Base-by-base conservation (phyloP, 257 asterid genomes). In the Perilla frutescens region DNA sequence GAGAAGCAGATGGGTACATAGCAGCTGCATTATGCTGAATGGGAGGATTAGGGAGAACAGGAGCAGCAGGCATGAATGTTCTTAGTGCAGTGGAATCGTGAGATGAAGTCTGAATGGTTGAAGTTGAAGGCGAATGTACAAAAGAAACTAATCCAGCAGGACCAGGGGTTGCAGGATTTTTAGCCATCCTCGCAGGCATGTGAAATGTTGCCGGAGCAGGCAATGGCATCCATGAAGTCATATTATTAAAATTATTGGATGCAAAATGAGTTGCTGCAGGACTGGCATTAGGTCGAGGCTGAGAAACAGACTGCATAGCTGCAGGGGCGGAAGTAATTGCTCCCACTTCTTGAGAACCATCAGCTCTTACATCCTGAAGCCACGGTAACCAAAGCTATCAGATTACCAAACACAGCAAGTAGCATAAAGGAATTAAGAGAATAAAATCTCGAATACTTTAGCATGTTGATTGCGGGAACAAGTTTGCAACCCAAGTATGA, bases 61-160 rank as follows among this genome's bases (percentile, higher is more conserved):
- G 86, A 68, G 81, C 81, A 68, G 68, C 44, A 69, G 87, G 85
- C 77, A 74, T 73, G 55, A 76, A 73, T 58, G 87, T 75, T 76
- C 89, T 85, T 14, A 72, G 51, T 66, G 84, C 69, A 75, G 79
- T 59, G 62, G 89, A 79, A 75, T 84, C 88, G 20, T 79, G 81
- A 68, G 86, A 57, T 29, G 86, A 76, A 40, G 81, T 77, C 48
- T 79, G 77, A 10, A 67, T 63, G 70, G 77, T 74, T 55, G 81
- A 62, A 73, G 67, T 86, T 82, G 84, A 78, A 60, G 88, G 71
- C 69, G 87, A 81, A 75, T 80, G 83, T n/a, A 73, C 44, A 66
- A 85, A 71, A 56, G 84, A 83, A 74, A 90, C 76, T 41, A 85
- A 74, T 78, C 96, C 96, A 59, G 96, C 88, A 31, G 94, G 83